These are phyloP conservation scores for Psilocybe azurescens DNA, from an alignment of 768 basidiomycete genomes.

Conservation along the genomic window DNA sequence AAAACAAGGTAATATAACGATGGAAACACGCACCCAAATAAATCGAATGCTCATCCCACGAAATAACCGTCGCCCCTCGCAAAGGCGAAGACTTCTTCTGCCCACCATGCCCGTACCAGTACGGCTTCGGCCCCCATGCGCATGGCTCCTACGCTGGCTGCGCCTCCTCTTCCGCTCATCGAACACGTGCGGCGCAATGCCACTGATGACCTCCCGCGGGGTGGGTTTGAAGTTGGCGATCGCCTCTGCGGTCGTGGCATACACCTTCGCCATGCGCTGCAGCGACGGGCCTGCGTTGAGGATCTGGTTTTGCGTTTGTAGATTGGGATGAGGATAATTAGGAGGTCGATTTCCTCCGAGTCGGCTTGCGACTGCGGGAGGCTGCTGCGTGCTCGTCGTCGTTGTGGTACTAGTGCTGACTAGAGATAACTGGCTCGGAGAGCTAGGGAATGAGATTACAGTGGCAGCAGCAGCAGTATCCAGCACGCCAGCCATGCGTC, in stretches of 20 bases:
- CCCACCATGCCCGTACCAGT: conserved; percentile 23
- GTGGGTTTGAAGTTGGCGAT: conserved; percentile 48
- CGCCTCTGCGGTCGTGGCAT: conserved; percentile 30
- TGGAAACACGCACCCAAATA: conserved; percentile 30
- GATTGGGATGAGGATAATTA: neutral
- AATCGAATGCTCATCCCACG: conserved; percentile 38
- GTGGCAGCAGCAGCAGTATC: conserved; percentile 1
- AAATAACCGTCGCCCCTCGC: conserved; percentile 37
- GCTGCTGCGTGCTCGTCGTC: too few relatives aligned
- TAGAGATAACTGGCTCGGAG: neutral
- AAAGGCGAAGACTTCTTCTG: conserved; percentile 36
- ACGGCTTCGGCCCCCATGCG: conserved; percentile 21
- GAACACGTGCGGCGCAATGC: conserved; percentile 51
- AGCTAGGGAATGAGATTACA: neutral
- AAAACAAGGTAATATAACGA: too few relatives aligned
- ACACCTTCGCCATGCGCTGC: conserved; percentile 12
- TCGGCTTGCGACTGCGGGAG: neutral
- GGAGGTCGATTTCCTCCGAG: neutral
- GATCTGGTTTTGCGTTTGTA: neutral
- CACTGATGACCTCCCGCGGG: conserved; percentile 45
- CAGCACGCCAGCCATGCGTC: conserved; percentile 3
- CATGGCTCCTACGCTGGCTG: conserved; percentile 24
- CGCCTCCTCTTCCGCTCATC: conserved; percentile 41
- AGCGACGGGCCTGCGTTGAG: conserved; percentile 9
- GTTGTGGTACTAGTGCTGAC: neutral